Conservation (phyloP, 163 green algal genomes). For the Scenedesmus sp. region DNA sequence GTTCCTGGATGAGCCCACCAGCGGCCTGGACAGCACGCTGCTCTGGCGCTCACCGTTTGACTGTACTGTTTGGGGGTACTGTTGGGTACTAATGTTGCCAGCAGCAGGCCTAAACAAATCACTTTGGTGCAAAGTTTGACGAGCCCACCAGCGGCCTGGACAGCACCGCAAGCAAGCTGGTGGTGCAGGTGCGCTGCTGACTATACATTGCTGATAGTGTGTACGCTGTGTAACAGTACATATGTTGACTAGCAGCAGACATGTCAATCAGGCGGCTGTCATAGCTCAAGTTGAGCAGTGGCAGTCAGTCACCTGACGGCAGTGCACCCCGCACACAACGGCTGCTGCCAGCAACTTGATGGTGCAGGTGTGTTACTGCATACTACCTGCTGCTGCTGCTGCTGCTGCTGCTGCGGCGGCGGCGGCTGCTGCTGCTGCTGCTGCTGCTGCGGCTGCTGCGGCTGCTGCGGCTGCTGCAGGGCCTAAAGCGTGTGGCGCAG, state of each 20-base stretch:
- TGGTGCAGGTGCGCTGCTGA: slow-evolving; percentile 1
- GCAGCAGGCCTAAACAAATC: neutral
- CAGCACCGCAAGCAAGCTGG: slow-evolving; percentile 57
- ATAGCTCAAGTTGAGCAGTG: too few relatives aligned
- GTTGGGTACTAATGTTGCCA: neutral
- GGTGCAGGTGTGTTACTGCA: too few relatives aligned
- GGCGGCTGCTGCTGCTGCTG: slow-evolving; percentile 29
- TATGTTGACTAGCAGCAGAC: neutral
- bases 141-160: slow-evolving; percentile 89
- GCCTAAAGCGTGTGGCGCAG: slow-evolving; percentile 68
- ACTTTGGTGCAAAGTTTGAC: slow-evolving; percentile 57
- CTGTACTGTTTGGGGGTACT: neutral
- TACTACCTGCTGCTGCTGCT: neutral
- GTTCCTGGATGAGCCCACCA: slow-evolving; percentile 82
- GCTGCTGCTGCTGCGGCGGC: neutral
- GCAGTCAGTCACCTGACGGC: too few relatives aligned
- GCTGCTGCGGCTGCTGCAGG: too few relatives aligned
- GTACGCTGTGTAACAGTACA: too few relatives aligned
- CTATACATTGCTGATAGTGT: too few relatives aligned
- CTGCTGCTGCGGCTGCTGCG: too few relatives aligned
- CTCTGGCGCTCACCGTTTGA: neutral
- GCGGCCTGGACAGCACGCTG: neutral
- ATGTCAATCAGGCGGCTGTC: too few relatives aligned
- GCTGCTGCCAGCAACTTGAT: too few relatives aligned
- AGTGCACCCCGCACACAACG: neutral